These are phyloP conservation scores for Beta macrorhiza DNA, from an alignment of 179 eudicot genomes.

Conservation along the genomic window DNA sequence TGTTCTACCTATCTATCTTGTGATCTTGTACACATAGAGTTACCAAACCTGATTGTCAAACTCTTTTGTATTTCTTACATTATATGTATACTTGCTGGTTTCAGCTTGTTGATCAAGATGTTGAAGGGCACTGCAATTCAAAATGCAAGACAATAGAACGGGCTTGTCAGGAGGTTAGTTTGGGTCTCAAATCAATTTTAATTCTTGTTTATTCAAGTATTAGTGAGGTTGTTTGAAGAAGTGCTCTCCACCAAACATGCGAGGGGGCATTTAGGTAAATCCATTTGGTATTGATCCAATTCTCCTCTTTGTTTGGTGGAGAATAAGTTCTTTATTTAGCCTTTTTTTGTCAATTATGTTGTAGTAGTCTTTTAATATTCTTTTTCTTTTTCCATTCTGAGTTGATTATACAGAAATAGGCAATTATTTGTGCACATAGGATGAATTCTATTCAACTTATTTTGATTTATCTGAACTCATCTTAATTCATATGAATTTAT, in stretches of 20 bases:
- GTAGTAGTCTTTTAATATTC: not conserved
- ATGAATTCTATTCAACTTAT: too few relatives aligned
- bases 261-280: too few relatives aligned
- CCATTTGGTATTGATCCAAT: too few relatives aligned
- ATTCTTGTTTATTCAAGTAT: not conserved
- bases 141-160: slow-evolving; percentile 97
- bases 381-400: not conserved
- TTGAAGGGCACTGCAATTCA: slow-evolving; percentile 86
- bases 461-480: too few relatives aligned
- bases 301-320: too few relatives aligned
- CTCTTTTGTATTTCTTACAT: not conserved
- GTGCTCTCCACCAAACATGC: too few relatives aligned
- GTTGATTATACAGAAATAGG: not conserved
- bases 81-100: slow-evolving; percentile 25
- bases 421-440: not conserved
- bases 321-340: too few relatives aligned
- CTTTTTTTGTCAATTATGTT: too few relatives aligned
- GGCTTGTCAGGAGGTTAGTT: slow-evolving; percentile 89
- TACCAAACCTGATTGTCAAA: not conserved
- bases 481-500: too few relatives aligned
- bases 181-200: not conserved
- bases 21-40: not conserved
- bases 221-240: too few relatives aligned
- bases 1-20: not conserved
- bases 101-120: slow-evolving; percentile 88